Base-by-base conservation (phyloP, 768 basidiomycete species). In the Hypholoma fasciculare region DNA sequence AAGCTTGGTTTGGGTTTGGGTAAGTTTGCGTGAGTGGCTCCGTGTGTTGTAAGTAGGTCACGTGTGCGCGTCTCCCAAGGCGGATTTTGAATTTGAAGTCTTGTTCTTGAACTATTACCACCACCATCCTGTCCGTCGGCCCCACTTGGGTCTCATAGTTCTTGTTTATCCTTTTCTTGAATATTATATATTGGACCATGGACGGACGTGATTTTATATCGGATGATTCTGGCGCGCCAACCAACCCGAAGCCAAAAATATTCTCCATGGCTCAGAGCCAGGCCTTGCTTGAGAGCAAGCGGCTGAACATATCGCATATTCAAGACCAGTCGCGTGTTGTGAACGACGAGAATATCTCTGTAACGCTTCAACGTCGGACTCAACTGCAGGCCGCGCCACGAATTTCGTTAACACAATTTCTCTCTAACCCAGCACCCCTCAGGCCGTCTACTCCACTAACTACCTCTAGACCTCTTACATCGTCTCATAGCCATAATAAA, bases 401-500 rank as follows among this genome's bases (percentile, higher is more conserved):
- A 30, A 48, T 59, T n/a, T 61, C 60, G 7, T 40, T 64, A 43
- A 52, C 56, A 2, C 52, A 55, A 20, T 36, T 64, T 19, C 52
- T 55, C 17, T 42, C 63, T 48, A 55, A 61, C 19, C 17, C 26
- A 19, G 19, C n/a, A 4, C 36, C 39, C 19, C 30, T 26, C 5
- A 54, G 54, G 20, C 19, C 54, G 26, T 47, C 54, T 30, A 54
- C 54, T 26, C 54, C 56, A 12, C 16, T 49, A 7, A 19, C 54
- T 47, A 7, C 13, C 26, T 46, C 23, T 34, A 34, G 30, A 34
- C 30, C 30, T 34, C 30, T 34, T 34, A 7, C 30, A 7, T 34
- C 30, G 30, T 34, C 30, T 6, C 30, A 34, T 34, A 34, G 7
- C 30, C 30, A 34, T 34, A 34, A 34, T 34, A 34, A 7, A 34